Evolutionary conservation across 371 early-diverging fungal species (phyloP), one percentile per base, ranked within the genome.

Genomic region (Scutellospora calospora): DNA sequence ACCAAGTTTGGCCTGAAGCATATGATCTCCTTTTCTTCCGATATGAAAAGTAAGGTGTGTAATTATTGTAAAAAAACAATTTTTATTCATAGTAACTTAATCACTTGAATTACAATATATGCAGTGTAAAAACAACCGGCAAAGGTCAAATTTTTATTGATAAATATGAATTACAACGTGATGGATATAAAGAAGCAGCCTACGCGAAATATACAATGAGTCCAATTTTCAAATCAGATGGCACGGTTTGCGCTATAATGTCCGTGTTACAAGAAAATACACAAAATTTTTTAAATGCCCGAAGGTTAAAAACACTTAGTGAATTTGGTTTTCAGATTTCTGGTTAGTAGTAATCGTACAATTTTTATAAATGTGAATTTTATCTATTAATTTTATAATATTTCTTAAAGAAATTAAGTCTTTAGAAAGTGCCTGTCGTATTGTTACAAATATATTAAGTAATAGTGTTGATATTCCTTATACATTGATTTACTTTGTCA

Each of bases 191-290:
- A 11, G 79, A 79, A 59, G 79, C 68, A 35, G 20, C 54, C 11
- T 79, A 79, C 27, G 52, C 68, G 16, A 68, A 68, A 8, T 79
- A 68, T 51, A 38, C 79, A 25, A 52, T 79, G 2, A 79, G 71
- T 69, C 79, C 79, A 69, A 41, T 79, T 8, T 79, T 79, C 38
- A 55, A 20, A 2, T 31, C 31, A 33, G 69, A 79, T 79, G 66
- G 66, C 18, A 33, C 66, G 25, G 52, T 79, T 52, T 22, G n/a
- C 6, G 79, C 54, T 31, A n/a, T 79, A 35, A 25, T 79, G 41
- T 25, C 20, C 41, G 51, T 31, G 41, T 68, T 68, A n/a, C 79
- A 79, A 25, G 79, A 79, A 38, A 79, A 69, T 25, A 79, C 79
- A 20, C 5, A 68, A 68, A 49, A 54, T 3, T 31, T 79, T 22